A percentile compares a stretch with the other conserved stretches of the same genome.
Evolutionary conservation across 1,284 basidiomycete species (phyloP).

Genomic region (Trichosporon sp.): DNA sequence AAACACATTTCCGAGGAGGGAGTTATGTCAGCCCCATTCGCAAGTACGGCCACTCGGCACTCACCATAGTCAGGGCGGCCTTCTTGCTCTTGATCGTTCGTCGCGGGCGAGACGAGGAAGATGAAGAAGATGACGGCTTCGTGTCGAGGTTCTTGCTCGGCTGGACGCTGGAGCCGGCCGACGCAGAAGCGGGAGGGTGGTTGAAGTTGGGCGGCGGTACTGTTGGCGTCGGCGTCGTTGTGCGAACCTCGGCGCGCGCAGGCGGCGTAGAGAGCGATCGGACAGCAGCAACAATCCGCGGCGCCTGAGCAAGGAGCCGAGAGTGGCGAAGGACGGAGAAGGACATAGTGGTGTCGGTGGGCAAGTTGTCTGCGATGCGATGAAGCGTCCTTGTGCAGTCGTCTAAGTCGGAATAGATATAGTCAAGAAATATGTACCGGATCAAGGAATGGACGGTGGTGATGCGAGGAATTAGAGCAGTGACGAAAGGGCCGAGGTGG

Average conservation of each 20-base stretch:
- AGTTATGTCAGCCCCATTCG: slow-evolving; percentile 7
- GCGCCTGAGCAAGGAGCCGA: background rate
- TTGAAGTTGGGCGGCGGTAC: slow-evolving; percentile 5
- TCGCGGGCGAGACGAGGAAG: slow-evolving; percentile 28
- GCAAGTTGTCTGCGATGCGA: background rate
- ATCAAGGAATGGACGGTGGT: background rate
- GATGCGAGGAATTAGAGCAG: slow-evolving; percentile 1
- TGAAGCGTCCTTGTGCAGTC: background rate
- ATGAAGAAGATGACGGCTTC: background rate
- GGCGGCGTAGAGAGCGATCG: slow-evolving; percentile 7
- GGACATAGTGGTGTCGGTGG: background rate
- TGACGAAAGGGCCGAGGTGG: slow-evolving; percentile 15
- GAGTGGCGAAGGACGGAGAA: slow-evolving; percentile 14
- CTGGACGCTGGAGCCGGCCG: slow-evolving; percentile 8
- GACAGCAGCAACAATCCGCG: background rate
- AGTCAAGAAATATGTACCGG: background rate
- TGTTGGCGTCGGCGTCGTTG: slow-evolving; percentile 12
- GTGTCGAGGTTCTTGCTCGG: slow-evolving; percentile 8
- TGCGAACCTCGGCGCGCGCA: background rate
- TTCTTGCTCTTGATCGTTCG: slow-evolving; percentile 68
- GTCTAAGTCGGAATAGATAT: background rate
- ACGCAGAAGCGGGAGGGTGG: slow-evolving; percentile 5
- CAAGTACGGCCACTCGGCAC: slow-evolving; percentile 47
- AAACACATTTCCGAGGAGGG: background rate
- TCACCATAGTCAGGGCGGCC: slow-evolving; percentile 78